phyloP scores from a whole-genome alignment of 352 stramenopile genomes.

The Globisporangium carolinianum region DNA sequence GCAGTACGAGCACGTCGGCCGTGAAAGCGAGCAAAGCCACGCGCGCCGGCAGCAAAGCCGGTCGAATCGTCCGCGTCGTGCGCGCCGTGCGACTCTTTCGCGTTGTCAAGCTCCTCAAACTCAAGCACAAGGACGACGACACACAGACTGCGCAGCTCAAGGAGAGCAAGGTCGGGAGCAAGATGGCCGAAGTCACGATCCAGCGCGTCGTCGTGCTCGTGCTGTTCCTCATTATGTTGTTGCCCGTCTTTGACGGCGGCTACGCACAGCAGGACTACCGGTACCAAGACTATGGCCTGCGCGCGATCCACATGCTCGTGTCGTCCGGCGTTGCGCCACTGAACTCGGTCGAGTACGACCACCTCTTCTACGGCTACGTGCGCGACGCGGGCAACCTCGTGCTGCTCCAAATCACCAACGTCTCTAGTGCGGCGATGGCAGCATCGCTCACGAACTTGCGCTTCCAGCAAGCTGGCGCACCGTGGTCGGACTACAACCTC shows the following conservation, averaged over 20 bases:
- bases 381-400: conserved; percentile 48
- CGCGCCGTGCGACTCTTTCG: conserved; percentile 77
- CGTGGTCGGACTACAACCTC: conserved; percentile 36
- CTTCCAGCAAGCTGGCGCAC: conserved; percentile 36
- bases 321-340: conserved; percentile 33
- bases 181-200: conserved; percentile 85
- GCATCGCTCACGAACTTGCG: conserved; percentile 29
- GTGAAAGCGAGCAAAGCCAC: conserved; percentile 70
- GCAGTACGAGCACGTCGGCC: conserved; percentile 30
- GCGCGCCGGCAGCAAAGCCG: conserved; percentile 67
- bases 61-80: conserved; percentile 81
- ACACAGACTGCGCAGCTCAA: conserved; percentile 25
- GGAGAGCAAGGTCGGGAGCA: conserved; percentile 85
- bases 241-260: conserved; percentile 82
- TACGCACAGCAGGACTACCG: conserved; percentile 73
- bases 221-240: conserved; percentile 84
- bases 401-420: conserved; percentile 52
- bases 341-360: conserved; percentile 39
- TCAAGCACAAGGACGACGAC: conserved; percentile 66
- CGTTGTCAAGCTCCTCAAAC: conserved; percentile 84
- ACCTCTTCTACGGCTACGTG: conserved; percentile 61
- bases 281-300: conserved; percentile 82
- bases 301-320: conserved; percentile 62
- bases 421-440: conserved; percentile 27
- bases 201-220: conserved; percentile 86